Conservation (phyloP, 2,329 filamentous ascomycete genomes). For the Pseudogymnoascus verrucosus region DNA sequence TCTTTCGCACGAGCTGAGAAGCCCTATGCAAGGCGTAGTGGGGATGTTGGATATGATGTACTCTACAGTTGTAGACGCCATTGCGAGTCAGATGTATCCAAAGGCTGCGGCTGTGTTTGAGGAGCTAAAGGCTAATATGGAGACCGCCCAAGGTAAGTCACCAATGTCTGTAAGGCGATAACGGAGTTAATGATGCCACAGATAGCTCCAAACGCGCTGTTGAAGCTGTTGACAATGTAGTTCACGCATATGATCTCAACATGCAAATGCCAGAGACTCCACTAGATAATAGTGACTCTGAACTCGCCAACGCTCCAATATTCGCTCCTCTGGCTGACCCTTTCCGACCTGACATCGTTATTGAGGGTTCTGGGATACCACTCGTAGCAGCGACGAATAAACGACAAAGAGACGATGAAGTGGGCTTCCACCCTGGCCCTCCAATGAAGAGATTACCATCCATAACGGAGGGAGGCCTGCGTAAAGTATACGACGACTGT, state of each 20-base stretch:
- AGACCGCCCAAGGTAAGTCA: slow-evolving; percentile 55
- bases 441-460: slow-evolving; percentile 23
- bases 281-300: slow-evolving; percentile 19
- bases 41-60: slow-evolving; percentile 73
- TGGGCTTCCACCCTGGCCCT: slow-evolving; percentile 18
- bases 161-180: background rate
- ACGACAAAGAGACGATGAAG: slow-evolving; percentile 17
- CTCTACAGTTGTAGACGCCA: slow-evolving; percentile 59
- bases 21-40: slow-evolving; percentile 68
- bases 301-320: background rate
- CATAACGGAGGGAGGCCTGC: slow-evolving; percentile 15
- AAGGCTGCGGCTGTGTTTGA: slow-evolving; percentile 49
- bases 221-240: slow-evolving; percentile 67
- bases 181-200: slow-evolving; percentile 24
- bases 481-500: background rate
- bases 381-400: slow-evolving; percentile 16
- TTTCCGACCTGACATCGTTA: slow-evolving; percentile 6
- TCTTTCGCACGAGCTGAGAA: slow-evolving; percentile 63
- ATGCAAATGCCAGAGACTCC: slow-evolving; percentile 65
- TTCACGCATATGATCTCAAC: slow-evolving; percentile 67
- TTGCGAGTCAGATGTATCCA: slow-evolving; percentile 44
- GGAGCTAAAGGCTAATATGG: slow-evolving; percentile 59
- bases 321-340: slow-evolving; percentile 1
- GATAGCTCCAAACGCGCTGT: slow-evolving; percentile 65
- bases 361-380: slow-evolving; percentile 9